phyloP scores from a whole-genome alignment of 805 yeast species.

The Schizosaccharomyces cryophilus region DNA sequence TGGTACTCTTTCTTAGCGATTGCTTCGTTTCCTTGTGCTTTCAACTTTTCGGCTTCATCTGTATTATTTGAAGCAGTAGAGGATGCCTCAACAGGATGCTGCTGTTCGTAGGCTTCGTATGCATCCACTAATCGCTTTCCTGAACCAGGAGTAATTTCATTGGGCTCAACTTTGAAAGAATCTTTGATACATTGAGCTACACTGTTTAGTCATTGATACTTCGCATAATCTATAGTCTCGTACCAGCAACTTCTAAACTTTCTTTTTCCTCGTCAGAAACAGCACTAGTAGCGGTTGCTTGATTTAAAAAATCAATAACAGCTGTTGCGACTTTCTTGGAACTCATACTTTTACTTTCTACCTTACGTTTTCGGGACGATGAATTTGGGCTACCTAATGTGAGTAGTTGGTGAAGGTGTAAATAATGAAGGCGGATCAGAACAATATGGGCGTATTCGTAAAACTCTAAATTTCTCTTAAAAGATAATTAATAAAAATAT shows the following conservation, averaged over 20 bases:
- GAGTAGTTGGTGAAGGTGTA: too few species aligned
- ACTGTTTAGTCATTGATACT: neutral
- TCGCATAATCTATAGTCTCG: conserved; percentile 16
- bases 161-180: conserved; percentile 43
- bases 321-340: neutral
- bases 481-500: too few species aligned
- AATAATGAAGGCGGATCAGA: too few species aligned
- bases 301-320: conserved; percentile 45
- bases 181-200: conserved; percentile 42
- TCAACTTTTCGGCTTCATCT: conserved; percentile 59
- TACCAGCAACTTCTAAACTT: conserved; percentile 71
- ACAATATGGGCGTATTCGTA: too few species aligned
- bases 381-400: too few species aligned
- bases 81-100: conserved; percentile 12
- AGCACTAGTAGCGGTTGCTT: conserved; percentile 32
- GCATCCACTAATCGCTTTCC: conserved; percentile 23
- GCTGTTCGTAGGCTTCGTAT: conserved; percentile 19
- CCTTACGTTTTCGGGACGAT: too few species aligned
- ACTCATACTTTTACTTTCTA: neutral
- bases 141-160: conserved; percentile 12
- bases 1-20: conserved; percentile 56
- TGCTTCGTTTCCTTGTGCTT: conserved; percentile 69
- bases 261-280: conserved; percentile 61
- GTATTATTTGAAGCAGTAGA: conserved; percentile 19
- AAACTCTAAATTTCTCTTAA: too few species aligned